Conservation (phyloP, 306 rosid genomes). For the Elaeagnus macrophylla region DNA sequence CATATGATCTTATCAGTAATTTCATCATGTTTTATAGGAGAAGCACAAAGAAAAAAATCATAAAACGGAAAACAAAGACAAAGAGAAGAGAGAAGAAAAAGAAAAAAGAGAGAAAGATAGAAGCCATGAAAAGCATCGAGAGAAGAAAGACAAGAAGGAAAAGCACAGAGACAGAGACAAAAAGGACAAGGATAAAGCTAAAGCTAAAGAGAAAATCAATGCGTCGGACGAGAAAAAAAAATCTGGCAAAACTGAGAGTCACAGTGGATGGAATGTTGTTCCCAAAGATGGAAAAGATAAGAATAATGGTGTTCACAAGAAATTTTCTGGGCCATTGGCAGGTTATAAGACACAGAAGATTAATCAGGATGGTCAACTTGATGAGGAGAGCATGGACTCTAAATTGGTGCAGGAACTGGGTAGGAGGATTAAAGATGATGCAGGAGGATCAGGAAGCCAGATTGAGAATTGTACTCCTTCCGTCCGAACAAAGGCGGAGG, state of each 20-base stretch:
- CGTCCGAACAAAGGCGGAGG: constrained; percentile 49
- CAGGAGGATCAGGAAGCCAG: constrained; percentile 36
- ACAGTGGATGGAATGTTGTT: constrained; percentile 28
- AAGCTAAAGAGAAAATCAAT: constrained; percentile 36
- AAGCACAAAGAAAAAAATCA: constrained; percentile 55
- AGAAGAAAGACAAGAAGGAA: constrained; percentile 70
- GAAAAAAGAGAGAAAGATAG: constrained; percentile 72
- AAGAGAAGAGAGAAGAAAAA: constrained; percentile 59
- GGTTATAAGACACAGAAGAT: constrained; percentile 48
- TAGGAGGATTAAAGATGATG: constrained; percentile 46
- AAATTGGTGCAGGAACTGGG: constrained; percentile 52
- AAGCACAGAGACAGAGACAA: constrained; percentile 50
- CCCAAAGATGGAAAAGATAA: constrained; percentile 41
- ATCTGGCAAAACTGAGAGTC: constrained; percentile 31
- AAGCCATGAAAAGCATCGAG: constrained; percentile 57
- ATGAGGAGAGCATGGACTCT: constrained; percentile 43
- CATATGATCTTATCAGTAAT: constrained; percentile 7
- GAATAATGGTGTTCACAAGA: constrained; percentile 41
- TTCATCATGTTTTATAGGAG: constrained; percentile 39
- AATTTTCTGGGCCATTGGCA: constrained; percentile 33
- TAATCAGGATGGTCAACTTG: constrained; percentile 37
- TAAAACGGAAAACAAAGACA: constrained; percentile 72
- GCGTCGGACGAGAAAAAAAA: constrained; percentile 47
- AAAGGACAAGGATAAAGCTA: constrained; percentile 35
- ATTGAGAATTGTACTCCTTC: constrained; percentile 34